Evolutionary conservation across 2,329 filamentous ascomycete species (phyloP).

Genomic region (Aspergillus sp.): DNA sequence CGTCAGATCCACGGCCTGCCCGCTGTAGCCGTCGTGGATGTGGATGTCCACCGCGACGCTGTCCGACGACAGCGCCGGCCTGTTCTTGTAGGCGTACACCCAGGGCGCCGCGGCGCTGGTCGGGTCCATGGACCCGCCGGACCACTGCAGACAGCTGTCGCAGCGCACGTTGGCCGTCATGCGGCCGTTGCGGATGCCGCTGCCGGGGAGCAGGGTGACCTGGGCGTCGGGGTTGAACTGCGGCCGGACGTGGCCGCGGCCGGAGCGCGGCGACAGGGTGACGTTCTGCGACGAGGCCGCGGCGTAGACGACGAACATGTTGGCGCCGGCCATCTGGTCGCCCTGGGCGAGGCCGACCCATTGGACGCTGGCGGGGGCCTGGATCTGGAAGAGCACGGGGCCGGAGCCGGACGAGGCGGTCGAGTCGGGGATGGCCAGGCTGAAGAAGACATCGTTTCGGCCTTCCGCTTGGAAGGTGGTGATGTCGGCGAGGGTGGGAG

Average conservation of each 20-base stretch:
- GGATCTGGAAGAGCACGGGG: slow-evolving; percentile 62
- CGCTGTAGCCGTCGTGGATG: slow-evolving; percentile 22
- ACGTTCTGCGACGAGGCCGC: slow-evolving; percentile 55
- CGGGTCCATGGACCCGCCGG: slow-evolving; percentile 16
- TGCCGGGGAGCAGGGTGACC: slow-evolving; percentile 58
- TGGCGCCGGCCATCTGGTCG: slow-evolving; percentile 52
- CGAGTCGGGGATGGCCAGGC: slow-evolving; percentile 53
- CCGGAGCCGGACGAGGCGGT: slow-evolving; percentile 51
- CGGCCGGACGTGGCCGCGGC: slow-evolving; percentile 50
- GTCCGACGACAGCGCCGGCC: slow-evolving; percentile 19
- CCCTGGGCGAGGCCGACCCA: slow-evolving; percentile 64
- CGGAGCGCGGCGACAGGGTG: slow-evolving; percentile 59
- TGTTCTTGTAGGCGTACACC: slow-evolving; percentile 27
- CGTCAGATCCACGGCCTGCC: slow-evolving; percentile 19
- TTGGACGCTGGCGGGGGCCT: slow-evolving; percentile 34
- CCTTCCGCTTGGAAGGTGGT: slow-evolving; percentile 15
- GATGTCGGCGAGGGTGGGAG: not conserved
- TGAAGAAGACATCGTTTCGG: slow-evolving; percentile 35
- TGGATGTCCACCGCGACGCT: slow-evolving; percentile 15
- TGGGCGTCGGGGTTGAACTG: slow-evolving; percentile 43
- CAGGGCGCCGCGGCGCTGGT: slow-evolving; percentile 21
- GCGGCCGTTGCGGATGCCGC: slow-evolving; percentile 50
- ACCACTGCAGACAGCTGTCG: slow-evolving; percentile 27
- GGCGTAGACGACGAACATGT: slow-evolving; percentile 64
- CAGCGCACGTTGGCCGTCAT: slow-evolving; percentile 61